These are phyloP conservation scores for Amauroascus verrucosus DNA, from an alignment of 2,329 filamentous ascomycete genomes.

Conservation along the genomic window DNA sequence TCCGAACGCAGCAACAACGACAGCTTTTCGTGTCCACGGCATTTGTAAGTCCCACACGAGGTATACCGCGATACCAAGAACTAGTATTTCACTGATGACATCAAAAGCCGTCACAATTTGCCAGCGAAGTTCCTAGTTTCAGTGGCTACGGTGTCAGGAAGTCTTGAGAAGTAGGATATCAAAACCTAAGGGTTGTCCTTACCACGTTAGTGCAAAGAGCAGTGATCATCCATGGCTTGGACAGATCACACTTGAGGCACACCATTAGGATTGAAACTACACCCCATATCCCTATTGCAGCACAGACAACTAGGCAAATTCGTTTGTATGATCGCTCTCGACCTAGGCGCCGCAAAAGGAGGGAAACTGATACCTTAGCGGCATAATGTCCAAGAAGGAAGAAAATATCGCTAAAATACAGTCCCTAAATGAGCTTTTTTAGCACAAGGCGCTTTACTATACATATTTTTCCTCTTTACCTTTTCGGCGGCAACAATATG, in stretches of 20 bases:
- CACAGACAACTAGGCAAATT: slow-evolving; percentile 10
- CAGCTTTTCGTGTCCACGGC: slow-evolving; percentile 24
- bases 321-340: slow-evolving; percentile 11
- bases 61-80: slow-evolving; percentile 26
- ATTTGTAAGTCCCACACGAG: slow-evolving; percentile 33
- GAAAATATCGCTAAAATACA: slow-evolving; percentile 14
- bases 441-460: neutral
- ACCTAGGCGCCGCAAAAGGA: slow-evolving; percentile 23
- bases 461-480: neutral
- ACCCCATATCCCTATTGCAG: slow-evolving; percentile 17
- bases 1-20: slow-evolving; percentile 31
- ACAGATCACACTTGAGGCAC: slow-evolving; percentile 16
- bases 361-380: slow-evolving; percentile 23
- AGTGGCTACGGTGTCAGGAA: neutral
- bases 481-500: slow-evolving; percentile 6
- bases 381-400: slow-evolving; percentile 22
- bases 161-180: neutral
- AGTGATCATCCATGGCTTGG: slow-evolving; percentile 8
- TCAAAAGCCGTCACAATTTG: slow-evolving; percentile 33
- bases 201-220: slow-evolving; percentile 10
- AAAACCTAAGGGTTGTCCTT: neutral
- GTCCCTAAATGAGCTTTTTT: neutral
- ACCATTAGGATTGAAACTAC: slow-evolving; percentile 19
- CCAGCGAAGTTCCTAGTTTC: slow-evolving; percentile 23
- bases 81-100: slow-evolving; percentile 26